Conservation (phyloP, 2,329 filamentous ascomycete species). For the Penicillium frequentans region DNA sequence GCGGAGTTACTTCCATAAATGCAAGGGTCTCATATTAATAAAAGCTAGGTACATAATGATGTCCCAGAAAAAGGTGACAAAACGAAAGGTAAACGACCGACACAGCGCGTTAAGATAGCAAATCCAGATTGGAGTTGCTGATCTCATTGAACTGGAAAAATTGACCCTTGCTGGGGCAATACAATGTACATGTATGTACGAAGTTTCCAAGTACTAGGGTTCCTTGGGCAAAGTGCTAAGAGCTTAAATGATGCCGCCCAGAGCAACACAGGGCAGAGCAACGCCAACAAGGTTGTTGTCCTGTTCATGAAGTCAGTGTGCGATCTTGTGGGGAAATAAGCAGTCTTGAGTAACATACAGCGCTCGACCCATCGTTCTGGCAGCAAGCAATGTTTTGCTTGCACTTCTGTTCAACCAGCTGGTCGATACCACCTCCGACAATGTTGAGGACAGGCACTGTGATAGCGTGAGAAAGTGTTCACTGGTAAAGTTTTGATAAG, state of each 20-base stretch:
- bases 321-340: too few species aligned
- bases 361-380: conserved; percentile 25
- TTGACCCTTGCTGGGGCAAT: background rate
- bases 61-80: conserved; percentile 7
- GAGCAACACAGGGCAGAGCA: conserved; percentile 31
- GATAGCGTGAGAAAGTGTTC: background rate
- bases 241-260: conserved; percentile 31
- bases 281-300: conserved; percentile 30
- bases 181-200: background rate
- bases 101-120: background rate
- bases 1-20: background rate
- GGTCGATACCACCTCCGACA: conserved; percentile 18
- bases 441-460: conserved; percentile 8
- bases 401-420: conserved; percentile 30
- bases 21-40: background rate
- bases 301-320: conserved; percentile 16
- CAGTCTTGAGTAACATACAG: conserved; percentile 14
- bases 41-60: conserved; percentile 12
- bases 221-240: background rate
- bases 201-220: background rate
- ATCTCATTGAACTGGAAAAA: background rate
- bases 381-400: conserved; percentile 34
- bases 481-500: background rate
- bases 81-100: conserved; percentile 14
- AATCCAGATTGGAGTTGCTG: background rate